Evolutionary conservation across 2,329 filamentous ascomycete species (phyloP).

Genomic region (Arachnomyces sp.): DNA sequence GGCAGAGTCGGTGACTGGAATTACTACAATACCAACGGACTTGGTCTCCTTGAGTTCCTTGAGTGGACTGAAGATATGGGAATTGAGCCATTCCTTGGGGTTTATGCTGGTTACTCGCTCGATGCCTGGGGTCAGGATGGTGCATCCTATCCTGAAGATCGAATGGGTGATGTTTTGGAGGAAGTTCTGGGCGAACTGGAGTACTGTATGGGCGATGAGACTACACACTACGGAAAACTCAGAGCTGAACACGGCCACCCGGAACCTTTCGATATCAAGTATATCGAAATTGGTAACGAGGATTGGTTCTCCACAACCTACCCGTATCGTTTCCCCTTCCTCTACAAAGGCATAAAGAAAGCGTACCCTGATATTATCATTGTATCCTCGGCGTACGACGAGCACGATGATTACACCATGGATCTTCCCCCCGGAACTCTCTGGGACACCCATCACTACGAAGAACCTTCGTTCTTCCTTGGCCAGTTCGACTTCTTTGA

Average conservation of each 20-base stretch:
- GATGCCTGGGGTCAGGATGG: constrained; percentile 31
- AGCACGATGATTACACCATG: constrained; percentile 35
- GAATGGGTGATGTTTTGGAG: constrained; percentile 27
- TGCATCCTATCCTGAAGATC: constrained; percentile 21
- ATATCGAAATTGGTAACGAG: constrained; percentile 62
- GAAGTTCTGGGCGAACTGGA: constrained; percentile 11
- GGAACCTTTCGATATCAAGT: constrained; percentile 53
- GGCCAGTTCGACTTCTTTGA: constrained; percentile 36
- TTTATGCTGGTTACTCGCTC: constrained; percentile 40
- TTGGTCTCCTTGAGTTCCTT: constrained; percentile 43
- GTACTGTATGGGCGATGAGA: constrained; percentile 15
- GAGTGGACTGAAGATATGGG: constrained; percentile 41
- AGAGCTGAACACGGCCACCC: constrained; percentile 55
- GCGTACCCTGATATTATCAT: constrained; percentile 52
- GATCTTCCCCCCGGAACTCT: constrained; percentile 24
- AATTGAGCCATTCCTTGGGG: constrained; percentile 36
- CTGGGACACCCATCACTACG: constrained; percentile 38
- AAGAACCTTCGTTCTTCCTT: constrained; percentile 33
- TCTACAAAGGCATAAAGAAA: constrained; percentile 52
- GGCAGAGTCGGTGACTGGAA: constrained; percentile 40
- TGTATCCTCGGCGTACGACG: constrained; percentile 22
- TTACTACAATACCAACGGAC: constrained; percentile 38
- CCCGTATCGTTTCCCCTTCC: constrained; percentile 50
- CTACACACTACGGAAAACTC: constrained; percentile 32
- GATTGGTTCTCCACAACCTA: constrained; percentile 50